Evolutionary conservation across 805 yeast species (phyloP).

Genomic region (Ogataea henricii): DNA sequence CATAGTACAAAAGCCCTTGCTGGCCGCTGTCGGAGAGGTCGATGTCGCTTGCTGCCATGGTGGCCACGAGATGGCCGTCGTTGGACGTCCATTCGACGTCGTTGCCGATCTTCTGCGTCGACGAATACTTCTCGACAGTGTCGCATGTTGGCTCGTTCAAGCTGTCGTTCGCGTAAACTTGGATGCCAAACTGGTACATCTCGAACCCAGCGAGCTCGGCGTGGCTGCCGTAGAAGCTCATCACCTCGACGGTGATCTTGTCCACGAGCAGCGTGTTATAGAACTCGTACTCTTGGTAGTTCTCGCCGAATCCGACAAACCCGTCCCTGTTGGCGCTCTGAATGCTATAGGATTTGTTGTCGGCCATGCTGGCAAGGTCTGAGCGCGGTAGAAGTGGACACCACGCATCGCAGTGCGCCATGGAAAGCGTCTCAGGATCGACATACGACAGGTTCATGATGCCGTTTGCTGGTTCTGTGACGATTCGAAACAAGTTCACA

Average conservation of each 20-base stretch:
- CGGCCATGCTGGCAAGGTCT: constrained; percentile 28
- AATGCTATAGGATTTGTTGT: constrained; percentile 15
- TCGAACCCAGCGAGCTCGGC: constrained; percentile 77
- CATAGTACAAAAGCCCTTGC: constrained; percentile 54
- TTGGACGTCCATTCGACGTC: constrained; percentile 27
- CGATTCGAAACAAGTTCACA: constrained; percentile 65
- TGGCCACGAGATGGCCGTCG: constrained; percentile 28
- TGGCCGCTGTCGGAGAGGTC: constrained; percentile 31
- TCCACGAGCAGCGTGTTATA: constrained; percentile 64
- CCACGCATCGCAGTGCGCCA: constrained; percentile 77
- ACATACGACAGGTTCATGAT: constrained; percentile 89
- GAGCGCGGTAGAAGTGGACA: constrained; percentile 67
- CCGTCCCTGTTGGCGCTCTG: constrained; percentile 23
- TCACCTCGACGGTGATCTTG: constrained; percentile 61
- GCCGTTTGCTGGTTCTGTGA: constrained; percentile 78
- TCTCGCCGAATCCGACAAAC: constrained; percentile 39
- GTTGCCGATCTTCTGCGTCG: constrained; percentile 18
- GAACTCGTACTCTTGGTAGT: constrained; percentile 82
- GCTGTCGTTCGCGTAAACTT: constrained; percentile 73
- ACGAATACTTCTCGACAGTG: constrained; percentile 9
- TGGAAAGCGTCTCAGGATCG: constrained; percentile 66
- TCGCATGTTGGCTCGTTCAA: constrained; percentile 68
- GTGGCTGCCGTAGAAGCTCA: constrained; percentile 66
- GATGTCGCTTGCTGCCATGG: constrained; percentile 30
- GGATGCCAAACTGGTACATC: constrained; percentile 59